Evolutionary conservation across 1,284 basidiomycete genomes (phyloP).

Genomic region (Leccinum solheimii): DNA sequence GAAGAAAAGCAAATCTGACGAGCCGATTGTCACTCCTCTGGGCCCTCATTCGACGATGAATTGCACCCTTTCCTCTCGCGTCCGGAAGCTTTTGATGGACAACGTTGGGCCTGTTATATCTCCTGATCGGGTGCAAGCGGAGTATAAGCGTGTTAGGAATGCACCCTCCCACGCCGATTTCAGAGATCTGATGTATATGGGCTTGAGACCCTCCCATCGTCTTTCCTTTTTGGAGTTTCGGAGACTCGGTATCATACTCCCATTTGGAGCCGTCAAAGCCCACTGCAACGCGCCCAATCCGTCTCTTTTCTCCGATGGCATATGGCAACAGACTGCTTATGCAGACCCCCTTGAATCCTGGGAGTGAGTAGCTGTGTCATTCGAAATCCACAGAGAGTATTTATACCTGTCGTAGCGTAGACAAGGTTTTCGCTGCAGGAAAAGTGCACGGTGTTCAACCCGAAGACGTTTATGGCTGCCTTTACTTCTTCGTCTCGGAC

Average conservation of each 20-base stretch:
- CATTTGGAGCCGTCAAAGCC: constrained; percentile 42
- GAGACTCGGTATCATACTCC: constrained; percentile 42
- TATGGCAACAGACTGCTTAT: constrained; percentile 40
- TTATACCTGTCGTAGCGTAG: constrained; percentile 13
- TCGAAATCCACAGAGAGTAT: not conserved
- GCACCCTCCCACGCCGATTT: constrained; percentile 37
- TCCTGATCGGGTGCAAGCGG: constrained; percentile 24
- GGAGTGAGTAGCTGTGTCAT: constrained; percentile 36
- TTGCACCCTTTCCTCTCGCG: constrained; percentile 17
- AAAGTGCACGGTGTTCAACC: constrained; percentile 36
- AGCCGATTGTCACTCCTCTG: constrained; percentile 10
- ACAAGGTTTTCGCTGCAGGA: constrained; percentile 35
- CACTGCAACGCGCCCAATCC: constrained; percentile 42
- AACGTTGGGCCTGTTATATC: constrained; percentile 21
- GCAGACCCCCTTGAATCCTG: constrained; percentile 43
- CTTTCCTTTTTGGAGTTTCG: constrained; percentile 41
- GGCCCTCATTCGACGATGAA: constrained; percentile 22
- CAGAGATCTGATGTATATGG: constrained; percentile 35
- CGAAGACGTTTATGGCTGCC: constrained; percentile 48
- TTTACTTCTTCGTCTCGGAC: constrained; percentile 45
- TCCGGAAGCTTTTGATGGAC: constrained; percentile 18
- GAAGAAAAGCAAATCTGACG: constrained; percentile 5
- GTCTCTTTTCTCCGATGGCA: constrained; percentile 38
- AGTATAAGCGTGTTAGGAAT: constrained; percentile 24
- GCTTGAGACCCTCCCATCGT: constrained; percentile 42